Evolutionary conservation across 2,329 filamentous ascomycete species (phyloP), one percentile per base, ranked within the genome.

Genomic region (Epichloe baconii): DNA sequence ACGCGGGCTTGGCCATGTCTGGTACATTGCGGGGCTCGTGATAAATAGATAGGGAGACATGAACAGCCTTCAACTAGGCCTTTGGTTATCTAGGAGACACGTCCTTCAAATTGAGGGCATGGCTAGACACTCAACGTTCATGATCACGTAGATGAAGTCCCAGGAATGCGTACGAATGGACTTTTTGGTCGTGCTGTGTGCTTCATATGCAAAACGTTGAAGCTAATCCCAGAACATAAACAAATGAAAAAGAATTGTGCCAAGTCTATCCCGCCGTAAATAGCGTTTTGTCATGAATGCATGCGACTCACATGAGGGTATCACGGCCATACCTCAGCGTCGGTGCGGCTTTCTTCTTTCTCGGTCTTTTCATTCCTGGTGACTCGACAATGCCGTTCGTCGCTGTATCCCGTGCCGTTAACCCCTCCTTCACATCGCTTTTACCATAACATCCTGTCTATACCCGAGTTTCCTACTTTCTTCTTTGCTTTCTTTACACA

Each of bases 201-300:
- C 47, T 37, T 35, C n/a, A 35, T 11, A 23, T 38, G 37, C 47
- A 42, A 36, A 10, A 23, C 43, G 5, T 44, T 47, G 26, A 11
- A 50, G 35, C 44, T 45, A 38, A 14, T 45, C 23, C 34, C 19
- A 37, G 12, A 43, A 42, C n/a, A 45, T 14, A 46, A 43, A 49
- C 46, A 54, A 53, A 48, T 46, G 38, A 49, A 49, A 60, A 62
- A 56, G 7, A 44, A 17, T 11, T 48, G 58, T 59, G 58, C 56
- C 61, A 58, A 63, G 60, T 66, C 64, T 66, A 66, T 66, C 57
- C 59, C 58, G 59, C 59, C 58, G 59, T 61, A 56, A 63, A 38
- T 53, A 57, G 51, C 54, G 51, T 55, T 47, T 42, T 46, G 52
- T 57, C 56, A 56, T 58, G 53, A 55, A 55, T 55, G 54, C 57